Evolutionary conservation across 2,329 filamentous ascomycete species (phyloP).

Genomic region (Monilinia polystroma): DNA sequence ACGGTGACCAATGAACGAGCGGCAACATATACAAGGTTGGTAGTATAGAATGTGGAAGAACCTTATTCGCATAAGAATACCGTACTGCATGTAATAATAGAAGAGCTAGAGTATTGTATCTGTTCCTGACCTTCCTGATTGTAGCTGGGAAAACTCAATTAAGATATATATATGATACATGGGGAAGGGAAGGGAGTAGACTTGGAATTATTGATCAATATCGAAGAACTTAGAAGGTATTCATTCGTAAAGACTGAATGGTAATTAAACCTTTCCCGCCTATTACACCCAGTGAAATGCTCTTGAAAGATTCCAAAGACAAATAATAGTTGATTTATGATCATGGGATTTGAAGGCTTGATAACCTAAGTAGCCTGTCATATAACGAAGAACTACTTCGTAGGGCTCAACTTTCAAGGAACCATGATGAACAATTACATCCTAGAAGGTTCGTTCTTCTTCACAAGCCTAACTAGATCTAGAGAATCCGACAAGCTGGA

Average conservation of each 20-base stretch:
- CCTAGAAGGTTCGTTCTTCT: not conserved
- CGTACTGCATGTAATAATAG: not conserved
- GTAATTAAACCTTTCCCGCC: not conserved
- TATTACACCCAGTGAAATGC: not conserved
- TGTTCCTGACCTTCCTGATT: not conserved
- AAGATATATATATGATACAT: not conserved
- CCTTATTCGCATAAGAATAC: not conserved
- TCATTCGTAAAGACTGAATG: not conserved
- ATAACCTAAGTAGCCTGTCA: not conserved
- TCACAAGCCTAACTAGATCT: not conserved
- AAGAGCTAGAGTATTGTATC: not conserved
- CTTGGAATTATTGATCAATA: not conserved
- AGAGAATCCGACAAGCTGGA: not conserved
- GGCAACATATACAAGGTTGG: not conserved
- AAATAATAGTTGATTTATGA: not conserved
- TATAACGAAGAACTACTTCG: not conserved
- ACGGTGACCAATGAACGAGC: not conserved
- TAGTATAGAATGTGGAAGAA: not conserved
- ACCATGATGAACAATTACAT: not conserved
- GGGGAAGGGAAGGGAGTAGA: not conserved
- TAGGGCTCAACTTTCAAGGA: not conserved
- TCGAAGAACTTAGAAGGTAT: not conserved
- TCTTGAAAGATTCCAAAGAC: not conserved
- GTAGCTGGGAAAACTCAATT: not conserved
- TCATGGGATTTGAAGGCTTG: not conserved